A percentile compares a stretch with the other conserved stretches of the same genome.
phyloP scores from a whole-genome alignment of 108 stramenopile genomes.

The Nannochloropsis gaditana region DNA sequence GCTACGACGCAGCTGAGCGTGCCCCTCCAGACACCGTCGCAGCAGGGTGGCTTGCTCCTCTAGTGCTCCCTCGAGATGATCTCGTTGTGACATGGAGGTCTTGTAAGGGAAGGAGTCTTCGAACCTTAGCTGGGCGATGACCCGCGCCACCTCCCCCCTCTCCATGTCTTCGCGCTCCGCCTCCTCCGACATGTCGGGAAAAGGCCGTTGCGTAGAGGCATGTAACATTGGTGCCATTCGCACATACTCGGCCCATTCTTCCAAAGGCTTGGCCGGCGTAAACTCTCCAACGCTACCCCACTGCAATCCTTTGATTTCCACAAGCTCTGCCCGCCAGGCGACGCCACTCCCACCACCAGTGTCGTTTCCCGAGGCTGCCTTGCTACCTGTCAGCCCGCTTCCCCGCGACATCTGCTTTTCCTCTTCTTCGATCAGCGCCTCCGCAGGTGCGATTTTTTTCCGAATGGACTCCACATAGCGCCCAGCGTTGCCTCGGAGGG shows the following conservation, averaged over 20 bases:
- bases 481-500: background rate
- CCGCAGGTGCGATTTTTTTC: background rate
- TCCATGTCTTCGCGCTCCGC: conserved; percentile 1
- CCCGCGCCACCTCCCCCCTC: background rate
- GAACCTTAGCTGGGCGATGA: background rate
- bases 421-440: conserved; percentile 4
- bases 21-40: background rate
- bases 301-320: background rate
- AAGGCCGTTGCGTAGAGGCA: background rate
- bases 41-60: background rate
- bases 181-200: background rate
- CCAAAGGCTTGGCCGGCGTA: background rate
- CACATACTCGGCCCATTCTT: background rate
- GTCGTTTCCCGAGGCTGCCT: background rate
- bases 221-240: background rate
- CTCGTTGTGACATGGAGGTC: background rate
- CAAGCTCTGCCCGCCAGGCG: background rate
- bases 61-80: background rate
- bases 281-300: background rate
- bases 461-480: background rate
- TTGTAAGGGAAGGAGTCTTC: background rate
- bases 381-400: background rate
- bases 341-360: background rate
- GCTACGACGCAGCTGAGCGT: background rate
- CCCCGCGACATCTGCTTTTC: background rate